phyloP scores from a whole-genome alignment of 129 eudicot species.

The Centaurea solstitialis region DNA sequence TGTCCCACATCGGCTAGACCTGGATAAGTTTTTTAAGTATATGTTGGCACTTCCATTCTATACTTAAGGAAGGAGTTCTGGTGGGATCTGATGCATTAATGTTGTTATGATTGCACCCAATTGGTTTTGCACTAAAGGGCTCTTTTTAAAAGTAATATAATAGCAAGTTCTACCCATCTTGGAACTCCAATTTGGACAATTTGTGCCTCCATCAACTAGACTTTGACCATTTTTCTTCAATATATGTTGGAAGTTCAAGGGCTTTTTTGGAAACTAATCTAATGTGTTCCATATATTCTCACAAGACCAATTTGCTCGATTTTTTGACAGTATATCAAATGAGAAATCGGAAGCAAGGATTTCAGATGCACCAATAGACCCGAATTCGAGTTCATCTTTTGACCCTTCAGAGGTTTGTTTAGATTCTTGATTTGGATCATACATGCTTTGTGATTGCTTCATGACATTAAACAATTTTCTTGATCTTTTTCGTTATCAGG shows the following conservation, averaged over 20 bases:
- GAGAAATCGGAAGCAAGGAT: constrained; percentile 95
- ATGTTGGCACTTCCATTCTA: not conserved
- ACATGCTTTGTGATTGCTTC: not conserved
- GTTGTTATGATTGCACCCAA: too few relatives aligned
- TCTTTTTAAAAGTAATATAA: not conserved
- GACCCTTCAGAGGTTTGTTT: constrained; percentile 58
- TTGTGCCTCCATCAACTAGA: not conserved
- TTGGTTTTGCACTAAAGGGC: not conserved
- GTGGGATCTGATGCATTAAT: too few relatives aligned
- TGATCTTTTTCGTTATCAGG: constrained; percentile 24
- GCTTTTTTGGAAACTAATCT: not conserved
- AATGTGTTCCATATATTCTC: not conserved
- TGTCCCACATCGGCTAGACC: not conserved
- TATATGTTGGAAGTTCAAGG: not conserved
- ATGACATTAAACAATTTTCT: constrained; percentile 16
- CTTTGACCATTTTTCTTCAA: not conserved
- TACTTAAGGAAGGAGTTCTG: not conserved
- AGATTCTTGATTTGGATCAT: constrained; percentile 3
- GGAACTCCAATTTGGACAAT: not conserved
- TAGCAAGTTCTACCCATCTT: not conserved
- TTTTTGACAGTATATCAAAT: constrained; percentile 58
- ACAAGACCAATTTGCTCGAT: not conserved
- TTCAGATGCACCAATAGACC: constrained; percentile 57
- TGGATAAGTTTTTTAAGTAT: not conserved
- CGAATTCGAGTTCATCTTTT: constrained; percentile 37